Evolutionary conservation across 352 stramenopile species (phyloP).

Genomic region (Globisporangium ultimum): DNA sequence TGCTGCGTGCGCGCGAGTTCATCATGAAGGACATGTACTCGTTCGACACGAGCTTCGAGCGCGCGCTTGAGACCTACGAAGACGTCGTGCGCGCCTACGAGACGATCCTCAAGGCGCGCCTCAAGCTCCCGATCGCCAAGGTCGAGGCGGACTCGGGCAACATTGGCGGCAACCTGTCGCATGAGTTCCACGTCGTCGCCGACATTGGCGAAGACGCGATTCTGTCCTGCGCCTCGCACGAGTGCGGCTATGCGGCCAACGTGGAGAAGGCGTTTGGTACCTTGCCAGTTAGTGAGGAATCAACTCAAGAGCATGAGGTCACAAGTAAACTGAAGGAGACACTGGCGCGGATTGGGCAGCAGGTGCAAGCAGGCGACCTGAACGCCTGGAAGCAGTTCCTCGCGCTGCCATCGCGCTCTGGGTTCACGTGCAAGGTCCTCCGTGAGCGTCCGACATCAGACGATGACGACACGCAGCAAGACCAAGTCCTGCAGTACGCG

Average conservation of each 20-base stretch:
- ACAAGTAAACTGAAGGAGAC: neutral
- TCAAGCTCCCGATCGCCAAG: slow-evolving; percentile 69
- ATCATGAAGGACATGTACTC: slow-evolving; percentile 93
- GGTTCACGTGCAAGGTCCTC: slow-evolving; percentile 33
- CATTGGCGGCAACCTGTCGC: slow-evolving; percentile 86
- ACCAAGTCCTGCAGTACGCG: slow-evolving; percentile 17
- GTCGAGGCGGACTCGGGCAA: slow-evolving; percentile 85
- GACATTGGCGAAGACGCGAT: slow-evolving; percentile 82
- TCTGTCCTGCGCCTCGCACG: slow-evolving; percentile 50
- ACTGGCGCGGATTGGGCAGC: slow-evolving; percentile 21
- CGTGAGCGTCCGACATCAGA: slow-evolving; percentile 26
- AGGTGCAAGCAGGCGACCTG: slow-evolving; percentile 10
- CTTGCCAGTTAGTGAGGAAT: slow-evolving; percentile 15
- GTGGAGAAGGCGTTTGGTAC: slow-evolving; percentile 74
- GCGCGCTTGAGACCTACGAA: slow-evolving; percentile 68
- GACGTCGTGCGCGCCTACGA: slow-evolving; percentile 81
- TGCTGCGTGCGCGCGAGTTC: slow-evolving; percentile 83
- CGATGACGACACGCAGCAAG: slow-evolving; percentile 7
- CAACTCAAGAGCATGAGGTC: slow-evolving; percentile 5
- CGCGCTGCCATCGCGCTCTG: slow-evolving; percentile 7
- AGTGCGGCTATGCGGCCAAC: slow-evolving; percentile 84
- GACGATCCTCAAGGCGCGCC: slow-evolving; percentile 54
- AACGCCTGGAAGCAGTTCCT: slow-evolving; percentile 33
- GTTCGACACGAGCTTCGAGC: slow-evolving; percentile 69
- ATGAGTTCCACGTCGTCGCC: slow-evolving; percentile 88